Evolutionary conservation across 1,284 basidiomycete genomes (phyloP).

Genomic region (Rhodotorula sp.): DNA sequence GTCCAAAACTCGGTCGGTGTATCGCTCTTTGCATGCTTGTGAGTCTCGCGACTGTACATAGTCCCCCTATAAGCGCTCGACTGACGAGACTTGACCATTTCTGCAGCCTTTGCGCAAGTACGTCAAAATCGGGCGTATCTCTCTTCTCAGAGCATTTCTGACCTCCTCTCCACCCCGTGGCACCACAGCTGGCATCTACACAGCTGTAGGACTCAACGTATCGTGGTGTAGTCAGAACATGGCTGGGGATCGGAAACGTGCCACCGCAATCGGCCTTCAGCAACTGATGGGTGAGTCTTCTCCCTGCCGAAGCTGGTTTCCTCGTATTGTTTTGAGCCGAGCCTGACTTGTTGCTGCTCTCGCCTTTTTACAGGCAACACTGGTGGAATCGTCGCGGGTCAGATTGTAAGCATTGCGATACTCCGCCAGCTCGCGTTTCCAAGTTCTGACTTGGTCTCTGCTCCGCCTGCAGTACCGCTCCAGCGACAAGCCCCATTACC

Average conservation of each 20-base stretch:
- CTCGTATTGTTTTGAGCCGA: no score
- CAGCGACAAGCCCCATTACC: slow-evolving; percentile 11
- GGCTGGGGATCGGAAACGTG: slow-evolving; percentile 8
- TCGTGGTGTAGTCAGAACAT: neutral
- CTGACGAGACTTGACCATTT: neutral
- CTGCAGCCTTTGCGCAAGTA: slow-evolving; percentile 7
- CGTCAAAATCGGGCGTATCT: neutral
- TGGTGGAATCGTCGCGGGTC: no score
- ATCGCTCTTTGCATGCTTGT: slow-evolving; percentile 23
- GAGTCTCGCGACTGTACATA: neutral
- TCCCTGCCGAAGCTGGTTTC: no score
- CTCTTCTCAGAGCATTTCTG: neutral
- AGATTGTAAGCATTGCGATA: neutral
- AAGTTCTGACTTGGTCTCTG: neutral
- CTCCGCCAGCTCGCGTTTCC: no score
- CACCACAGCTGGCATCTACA: neutral
- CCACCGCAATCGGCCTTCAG: slow-evolving; percentile 22
- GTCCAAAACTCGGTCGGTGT: neutral
- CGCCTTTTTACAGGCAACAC: no score
- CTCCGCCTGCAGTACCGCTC: slow-evolving; percentile 8
- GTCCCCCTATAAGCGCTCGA: neutral
- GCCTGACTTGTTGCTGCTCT: neutral
- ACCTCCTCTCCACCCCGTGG: neutral
- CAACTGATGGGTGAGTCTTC: slow-evolving; percentile 10
- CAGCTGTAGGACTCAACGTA: slow-evolving; percentile 15